Base-by-base conservation (phyloP, 2,329 filamentous ascomycete genomes). In the Hymenoscyphus occultus region DNA sequence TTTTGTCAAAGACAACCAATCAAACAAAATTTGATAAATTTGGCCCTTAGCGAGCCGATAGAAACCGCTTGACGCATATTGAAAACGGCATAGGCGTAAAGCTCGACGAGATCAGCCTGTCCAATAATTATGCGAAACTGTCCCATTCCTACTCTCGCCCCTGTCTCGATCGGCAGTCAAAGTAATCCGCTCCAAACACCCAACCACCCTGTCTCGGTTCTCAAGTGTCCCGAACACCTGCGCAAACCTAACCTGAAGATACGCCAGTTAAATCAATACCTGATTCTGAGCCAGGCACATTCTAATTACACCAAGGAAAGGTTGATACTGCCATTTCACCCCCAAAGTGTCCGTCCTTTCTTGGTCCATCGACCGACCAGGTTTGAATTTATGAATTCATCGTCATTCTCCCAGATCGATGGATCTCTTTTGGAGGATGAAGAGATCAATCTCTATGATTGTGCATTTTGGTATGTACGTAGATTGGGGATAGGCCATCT, bases 311-410 rank as follows among this genome's bases (percentile, higher is more conserved):
- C 86, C 79, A 69, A 87, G 90, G 72, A 94, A 95, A 0, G 89
- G 88, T 48, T 90, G 88, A 10, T 51, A 12, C n/a, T 51, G 7
- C 45, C n/a, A 51, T 12, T 51, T 51, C 9, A 19, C 45, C 22
- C 45, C 45, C 45, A 69, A n/a, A 59, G 57, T 40, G 57, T 39
- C 40, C 31, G 35, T 5, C 35, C 31, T 6, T 39, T 39, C 13
- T 81, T 80, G 32, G 74, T 75, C 90, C 91, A 95, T 19, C 91
- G 81, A 77, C 92, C 90, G 81, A 77, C 92, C 90, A 0, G 91
- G 91, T 4, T 83, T 28, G 28, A 28, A 28, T 28, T 28, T 3
- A 28, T 80, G 77, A 92, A 95, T 1, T 85, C 81, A 9, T 90
- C 85, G 0, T 86, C 88, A 67, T 92, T 87, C 0, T 82, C 90